Percentiles rank a stretch among this genome's conserved stretches.
phyloP scores from a whole-genome alignment of 2,329 filamentous ascomycete genomes.

The Colletotrichum sojae region DNA sequence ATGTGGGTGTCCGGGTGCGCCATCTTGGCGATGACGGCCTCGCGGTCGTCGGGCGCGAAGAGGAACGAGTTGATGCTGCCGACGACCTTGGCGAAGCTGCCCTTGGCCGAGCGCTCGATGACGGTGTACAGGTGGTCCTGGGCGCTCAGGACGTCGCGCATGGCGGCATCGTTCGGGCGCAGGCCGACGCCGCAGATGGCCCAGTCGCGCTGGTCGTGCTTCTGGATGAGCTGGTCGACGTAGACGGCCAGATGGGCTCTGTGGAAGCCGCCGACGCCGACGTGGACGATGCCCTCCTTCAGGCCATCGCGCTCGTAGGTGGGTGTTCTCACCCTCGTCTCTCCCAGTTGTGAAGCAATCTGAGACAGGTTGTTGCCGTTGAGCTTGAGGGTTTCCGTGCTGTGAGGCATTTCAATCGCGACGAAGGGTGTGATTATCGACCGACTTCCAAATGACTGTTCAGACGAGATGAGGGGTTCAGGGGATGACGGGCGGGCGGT shows the following conservation, averaged over 20 bases:
- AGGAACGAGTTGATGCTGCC: constrained; percentile 68
- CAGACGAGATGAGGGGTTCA: background rate
- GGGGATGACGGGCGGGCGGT: background rate
- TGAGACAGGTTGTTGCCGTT: constrained; percentile 32
- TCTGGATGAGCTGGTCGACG: constrained; percentile 62
- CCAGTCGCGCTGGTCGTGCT: constrained; percentile 60
- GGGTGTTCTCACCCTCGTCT: constrained; percentile 49
- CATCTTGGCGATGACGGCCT: constrained; percentile 69
- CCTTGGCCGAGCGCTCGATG: constrained; percentile 66
- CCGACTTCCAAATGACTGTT: background rate
- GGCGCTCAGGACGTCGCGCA: constrained; percentile 63
- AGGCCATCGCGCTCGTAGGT: constrained; percentile 60
- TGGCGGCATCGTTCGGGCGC: constrained; percentile 63
- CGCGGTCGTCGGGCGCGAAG: constrained; percentile 65
- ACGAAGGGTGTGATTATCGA: background rate
- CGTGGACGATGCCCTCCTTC: constrained; percentile 68
- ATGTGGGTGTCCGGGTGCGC: constrained; percentile 67
- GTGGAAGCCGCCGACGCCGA: constrained; percentile 70
- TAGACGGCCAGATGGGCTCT: constrained; percentile 68
- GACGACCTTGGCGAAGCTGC: constrained; percentile 62
- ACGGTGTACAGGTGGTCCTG: constrained; percentile 69
- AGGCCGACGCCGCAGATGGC: constrained; percentile 68
- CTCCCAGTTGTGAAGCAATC: constrained; percentile 35
- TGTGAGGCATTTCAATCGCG: constrained; percentile 40
- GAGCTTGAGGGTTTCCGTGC: constrained; percentile 39